Evolutionary conservation across 805 yeast genomes (phyloP).

Genomic region (Ogataea neopini): DNA sequence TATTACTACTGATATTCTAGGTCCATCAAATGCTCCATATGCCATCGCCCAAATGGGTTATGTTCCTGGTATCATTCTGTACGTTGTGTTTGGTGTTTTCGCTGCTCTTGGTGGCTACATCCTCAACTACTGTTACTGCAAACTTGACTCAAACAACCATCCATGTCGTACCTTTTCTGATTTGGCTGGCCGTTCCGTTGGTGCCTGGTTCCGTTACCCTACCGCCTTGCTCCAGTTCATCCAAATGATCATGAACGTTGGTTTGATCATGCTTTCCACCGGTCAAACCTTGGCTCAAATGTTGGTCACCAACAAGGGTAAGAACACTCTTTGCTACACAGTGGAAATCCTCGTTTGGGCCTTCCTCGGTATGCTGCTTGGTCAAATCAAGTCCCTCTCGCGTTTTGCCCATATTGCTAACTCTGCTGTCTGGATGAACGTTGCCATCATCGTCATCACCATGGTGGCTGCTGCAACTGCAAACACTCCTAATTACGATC

Average conservation of each 20-base stretch:
- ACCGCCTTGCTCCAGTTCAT: conserved; percentile 41
- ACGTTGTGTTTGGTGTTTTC: conserved; percentile 40
- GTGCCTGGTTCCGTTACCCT: conserved; percentile 34
- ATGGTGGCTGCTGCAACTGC: conserved; percentile 42
- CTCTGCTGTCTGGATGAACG: conserved; percentile 48
- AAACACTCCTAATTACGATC: conserved; percentile 36
- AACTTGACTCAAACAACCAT: conserved; percentile 43
- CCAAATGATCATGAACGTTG: conserved; percentile 46
- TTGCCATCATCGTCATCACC: conserved; percentile 43
- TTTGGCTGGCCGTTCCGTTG: conserved; percentile 41
- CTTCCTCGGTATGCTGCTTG: conserved; percentile 43
- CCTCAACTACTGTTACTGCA: conserved; percentile 38
- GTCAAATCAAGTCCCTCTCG: conserved; percentile 44
- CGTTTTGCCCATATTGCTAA: conserved; percentile 44
- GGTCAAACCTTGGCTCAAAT: conserved; percentile 46
- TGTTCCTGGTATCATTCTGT: conserved; percentile 46
- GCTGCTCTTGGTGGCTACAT: conserved; percentile 46
- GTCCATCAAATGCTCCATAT: conserved; percentile 49
- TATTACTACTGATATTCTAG: conserved; percentile 50
- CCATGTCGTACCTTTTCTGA: conserved; percentile 46
- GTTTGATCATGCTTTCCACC: conserved; percentile 41
- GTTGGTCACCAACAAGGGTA: conserved; percentile 27
- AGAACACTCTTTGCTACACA: conserved; percentile 38
- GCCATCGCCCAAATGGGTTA: conserved; percentile 46
- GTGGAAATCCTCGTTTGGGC: conserved; percentile 45